Percentiles rank a stretch among this genome's conserved stretches.
These are phyloP conservation scores for Gossypium australe DNA, from an alignment of 345 rosid species.

Conservation along the genomic window DNA sequence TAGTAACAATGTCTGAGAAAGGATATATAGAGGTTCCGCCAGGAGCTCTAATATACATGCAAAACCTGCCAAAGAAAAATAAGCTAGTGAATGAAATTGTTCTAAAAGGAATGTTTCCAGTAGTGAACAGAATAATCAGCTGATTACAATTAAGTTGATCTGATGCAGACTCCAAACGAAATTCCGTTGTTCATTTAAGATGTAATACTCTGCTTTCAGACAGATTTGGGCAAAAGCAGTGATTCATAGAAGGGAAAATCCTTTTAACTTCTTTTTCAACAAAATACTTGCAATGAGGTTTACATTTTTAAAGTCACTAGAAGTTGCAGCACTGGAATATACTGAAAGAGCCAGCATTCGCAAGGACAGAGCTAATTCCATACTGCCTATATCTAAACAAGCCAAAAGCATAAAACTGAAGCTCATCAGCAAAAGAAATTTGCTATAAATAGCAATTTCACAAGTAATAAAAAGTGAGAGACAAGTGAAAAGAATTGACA, in stretches of 20 bases:
- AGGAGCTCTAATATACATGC: conserved; percentile 85
- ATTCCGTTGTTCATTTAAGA: conserved; percentile 1
- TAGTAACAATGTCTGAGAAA: conserved; percentile 76
- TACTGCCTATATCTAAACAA: not conserved
- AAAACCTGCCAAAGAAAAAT: conserved; percentile 42
- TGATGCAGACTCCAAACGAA: not conserved
- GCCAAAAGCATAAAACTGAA: not conserved
- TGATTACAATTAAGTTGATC: not conserved
- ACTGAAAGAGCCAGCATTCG: not conserved
- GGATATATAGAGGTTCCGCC: conserved; percentile 87
- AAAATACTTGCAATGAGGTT: not conserved
- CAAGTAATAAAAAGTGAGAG: not conserved
- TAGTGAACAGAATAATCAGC: not conserved
- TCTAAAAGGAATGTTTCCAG: not conserved
- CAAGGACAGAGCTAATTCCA: not conserved
- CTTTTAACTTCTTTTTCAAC: not conserved
- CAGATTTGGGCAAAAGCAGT: not conserved
- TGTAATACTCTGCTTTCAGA: not conserved
- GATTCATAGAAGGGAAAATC: not conserved
- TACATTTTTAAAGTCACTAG: not conserved
- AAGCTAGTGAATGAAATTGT: not conserved
- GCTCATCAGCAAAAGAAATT: not conserved
- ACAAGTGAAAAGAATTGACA: not conserved
- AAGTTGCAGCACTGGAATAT: not conserved
- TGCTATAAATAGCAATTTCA: not conserved